Evolutionary conservation across 192 early-diverging fungal genomes (phyloP), one percentile per base, ranked within the genome.

Genomic region (Glomus cerebriforme): DNA sequence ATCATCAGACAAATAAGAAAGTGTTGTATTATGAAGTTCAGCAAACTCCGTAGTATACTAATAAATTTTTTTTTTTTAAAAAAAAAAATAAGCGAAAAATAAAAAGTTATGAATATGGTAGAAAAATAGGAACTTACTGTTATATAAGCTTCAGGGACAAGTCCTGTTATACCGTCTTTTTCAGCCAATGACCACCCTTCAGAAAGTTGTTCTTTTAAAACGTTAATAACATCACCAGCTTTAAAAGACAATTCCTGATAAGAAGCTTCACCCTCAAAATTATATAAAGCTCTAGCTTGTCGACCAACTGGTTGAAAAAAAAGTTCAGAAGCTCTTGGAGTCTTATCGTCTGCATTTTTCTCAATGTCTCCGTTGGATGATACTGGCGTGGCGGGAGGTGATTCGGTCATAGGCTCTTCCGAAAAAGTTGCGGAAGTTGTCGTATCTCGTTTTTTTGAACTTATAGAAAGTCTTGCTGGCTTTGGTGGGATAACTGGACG

Each of bases 181-280:
- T 83, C 80, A 19, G 82, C 84, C 22, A 85, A 76, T 1, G 84
- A 85, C 84, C 84, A 85, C 1, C 84, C 84, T 62, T 85, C 84
- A 3, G 84, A 82, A 0, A 85, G 69, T 27, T 79, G 78, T 13
- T 82, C 82, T 26, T 82, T 85, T n/a, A 83, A 43, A 7, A 85
- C 80, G 0, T 54, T 82, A 22, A 85, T 54, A 34, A 83, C 82
- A 76, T 85, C 84, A 6, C 84, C 84, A 15, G 84, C 84, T 31
- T 45, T 49, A 69, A 85, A 85, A 3, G 82, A 82, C 27, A 85
- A 64, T 37, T 85, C 84, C 17, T 77, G 78, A 75, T 81, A 85
- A 59, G 81, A 79, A 0, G 82, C 65, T 49, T 83, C 80, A 15
- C 84, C 84, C 7, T 81, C 82, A 64, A 85, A 85, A 24, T 85